Percentiles rank a stretch among this genome's conserved stretches.
Evolutionary conservation across 345 rosid species (phyloP).

Genomic region (Boechera stricta): DNA sequence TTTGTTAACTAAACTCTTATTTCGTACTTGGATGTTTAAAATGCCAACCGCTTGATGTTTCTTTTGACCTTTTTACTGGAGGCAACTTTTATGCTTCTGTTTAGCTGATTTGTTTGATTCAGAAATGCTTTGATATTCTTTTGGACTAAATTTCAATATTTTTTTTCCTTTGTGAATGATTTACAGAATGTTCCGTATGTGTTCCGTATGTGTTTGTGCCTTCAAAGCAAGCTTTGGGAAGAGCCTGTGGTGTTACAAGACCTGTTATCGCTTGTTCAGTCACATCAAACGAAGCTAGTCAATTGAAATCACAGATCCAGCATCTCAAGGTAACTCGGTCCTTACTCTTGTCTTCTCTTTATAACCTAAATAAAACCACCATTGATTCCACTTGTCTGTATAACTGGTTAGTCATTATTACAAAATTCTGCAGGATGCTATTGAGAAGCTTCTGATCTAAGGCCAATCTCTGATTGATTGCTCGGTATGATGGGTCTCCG

Average conservation of each 20-base stretch:
- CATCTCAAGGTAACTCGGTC: conserved; percentile 70
- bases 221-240: conserved; percentile 93
- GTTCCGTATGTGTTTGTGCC: conserved; percentile 99
- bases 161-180: not conserved
- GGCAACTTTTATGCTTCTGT: not conserved
- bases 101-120: not conserved
- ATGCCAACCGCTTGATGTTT: not conserved
- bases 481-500: conserved; percentile 96
- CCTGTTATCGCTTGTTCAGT: conserved; percentile 93
- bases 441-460: conserved; percentile 90
- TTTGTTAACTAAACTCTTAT: not conserved
- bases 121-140: not conserved
- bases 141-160: not conserved
- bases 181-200: conserved; percentile 95
- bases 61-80: not conserved
- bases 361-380: not conserved
- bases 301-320: conserved; percentile 83
- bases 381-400: not conserved
- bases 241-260: conserved; percentile 98
- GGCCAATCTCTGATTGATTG: conserved; percentile 14
- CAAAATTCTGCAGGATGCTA: conserved; percentile 73
- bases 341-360: not conserved
- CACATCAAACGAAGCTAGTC: conserved; percentile 83
- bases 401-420: not conserved
- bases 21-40: not conserved